A percentile compares a stretch with the other conserved stretches of the same genome.
Conservation (phyloP, 129 eudicot species). For the Dittrichia graveolens region DNA sequence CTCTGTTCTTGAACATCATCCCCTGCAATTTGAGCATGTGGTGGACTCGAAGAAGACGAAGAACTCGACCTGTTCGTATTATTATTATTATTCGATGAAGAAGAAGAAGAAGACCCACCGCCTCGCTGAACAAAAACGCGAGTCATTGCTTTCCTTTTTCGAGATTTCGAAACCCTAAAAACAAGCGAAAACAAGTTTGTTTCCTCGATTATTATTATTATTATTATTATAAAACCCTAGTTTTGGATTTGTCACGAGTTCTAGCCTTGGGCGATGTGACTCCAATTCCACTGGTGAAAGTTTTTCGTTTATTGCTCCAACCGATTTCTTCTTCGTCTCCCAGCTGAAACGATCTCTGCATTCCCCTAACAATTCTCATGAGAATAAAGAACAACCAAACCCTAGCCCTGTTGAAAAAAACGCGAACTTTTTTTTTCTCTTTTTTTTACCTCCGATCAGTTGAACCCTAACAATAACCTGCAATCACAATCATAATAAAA, state of each 20-base stretch:
- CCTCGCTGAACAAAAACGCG: conserved; percentile 92
- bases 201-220: conserved; percentile 38
- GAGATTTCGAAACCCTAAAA: conserved; percentile 29
- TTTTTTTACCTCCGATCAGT: conserved; percentile 28
- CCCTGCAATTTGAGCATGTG: conserved; percentile 39
- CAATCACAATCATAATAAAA: conserved; percentile 42
- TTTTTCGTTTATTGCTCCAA: conserved; percentile 48
- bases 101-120: conserved; percentile 57
- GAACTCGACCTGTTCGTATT: conserved; percentile 46
- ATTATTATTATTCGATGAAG: conserved; percentile 32
- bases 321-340: conserved; percentile 54
- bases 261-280: conserved; percentile 86
- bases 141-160: conserved; percentile 55
- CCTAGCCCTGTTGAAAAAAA: conserved; percentile 39
- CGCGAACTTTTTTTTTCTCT: conserved; percentile 28
- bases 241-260: conserved; percentile 75
- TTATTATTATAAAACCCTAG: conserved; percentile 47
- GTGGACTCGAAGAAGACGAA: conserved; percentile 22
- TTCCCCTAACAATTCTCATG: conserved; percentile 99
- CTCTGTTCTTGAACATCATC: conserved; percentile 59
- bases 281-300: conserved; percentile 68
- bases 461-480: conserved; percentile 32
- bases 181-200: conserved; percentile 8
- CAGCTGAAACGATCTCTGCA: conserved; percentile 73
- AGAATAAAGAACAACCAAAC: conserved; percentile 58